phyloP scores from a whole-genome alignment of 2,329 filamentous ascomycete genomes.

The Anthostomella pinea region DNA sequence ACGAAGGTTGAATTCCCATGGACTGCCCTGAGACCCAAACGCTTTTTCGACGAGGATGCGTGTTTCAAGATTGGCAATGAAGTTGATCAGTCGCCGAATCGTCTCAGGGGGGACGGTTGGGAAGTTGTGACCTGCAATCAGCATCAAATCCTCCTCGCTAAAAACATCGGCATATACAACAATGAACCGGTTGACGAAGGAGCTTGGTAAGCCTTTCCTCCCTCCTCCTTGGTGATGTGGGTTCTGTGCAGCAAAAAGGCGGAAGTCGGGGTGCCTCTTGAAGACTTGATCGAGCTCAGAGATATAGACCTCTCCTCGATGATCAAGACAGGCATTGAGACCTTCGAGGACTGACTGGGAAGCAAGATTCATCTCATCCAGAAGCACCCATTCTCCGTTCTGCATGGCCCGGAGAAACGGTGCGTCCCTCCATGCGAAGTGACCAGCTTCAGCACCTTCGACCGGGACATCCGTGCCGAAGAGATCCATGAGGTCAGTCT shows the following conservation, averaged over 20 bases:
- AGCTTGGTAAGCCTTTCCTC: slow-evolving; percentile 88
- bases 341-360: slow-evolving; percentile 96
- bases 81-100: slow-evolving; percentile 68
- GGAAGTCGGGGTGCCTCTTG: slow-evolving; percentile 81
- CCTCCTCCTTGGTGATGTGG: slow-evolving; percentile 96
- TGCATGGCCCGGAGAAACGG: slow-evolving; percentile 97
- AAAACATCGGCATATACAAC: slow-evolving; percentile 96
- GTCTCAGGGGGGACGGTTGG: slow-evolving; percentile 57
- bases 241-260: slow-evolving; percentile 96
- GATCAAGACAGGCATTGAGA: slow-evolving; percentile 92
- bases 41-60: slow-evolving; percentile 59
- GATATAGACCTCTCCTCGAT: slow-evolving; percentile 92
- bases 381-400: slow-evolving; percentile 88
- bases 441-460: slow-evolving; percentile 85
- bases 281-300: slow-evolving; percentile 95
- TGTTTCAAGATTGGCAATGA: slow-evolving; percentile 76
- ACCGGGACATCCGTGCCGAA: slow-evolving; percentile 96
- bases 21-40: slow-evolving; percentile 65
- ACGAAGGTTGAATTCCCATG: slow-evolving; percentile 95
- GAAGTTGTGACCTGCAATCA: slow-evolving; percentile 79
- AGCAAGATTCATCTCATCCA: slow-evolving; percentile 98
- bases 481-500: slow-evolving; percentile 95
- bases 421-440: slow-evolving; percentile 93
- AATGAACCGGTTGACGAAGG: slow-evolving; percentile 97
- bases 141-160: slow-evolving; percentile 71